Conservation (phyloP, 495 filamentous ascomycete genomes). For the Diplogelasinospora grovesii region DNA sequence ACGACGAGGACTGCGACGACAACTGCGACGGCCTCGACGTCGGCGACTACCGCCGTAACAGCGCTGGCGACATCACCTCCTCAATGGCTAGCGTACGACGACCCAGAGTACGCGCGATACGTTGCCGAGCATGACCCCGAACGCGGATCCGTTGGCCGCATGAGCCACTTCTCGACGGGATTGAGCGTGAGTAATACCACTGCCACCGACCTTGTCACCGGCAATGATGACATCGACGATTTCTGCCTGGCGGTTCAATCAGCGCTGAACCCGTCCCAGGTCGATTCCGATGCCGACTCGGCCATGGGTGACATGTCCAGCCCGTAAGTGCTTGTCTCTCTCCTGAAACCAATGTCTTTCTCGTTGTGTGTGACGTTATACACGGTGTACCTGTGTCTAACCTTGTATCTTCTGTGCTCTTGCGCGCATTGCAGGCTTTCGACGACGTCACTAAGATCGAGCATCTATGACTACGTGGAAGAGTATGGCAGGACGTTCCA, state of each 20-base stretch:
- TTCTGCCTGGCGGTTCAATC: background rate
- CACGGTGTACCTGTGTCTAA: too few relatives aligned
- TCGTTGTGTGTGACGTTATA: too few relatives aligned
- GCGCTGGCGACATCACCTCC: too few relatives aligned
- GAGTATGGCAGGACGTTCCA: conserved; percentile 32
- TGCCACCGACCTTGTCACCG: background rate
- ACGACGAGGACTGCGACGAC: too few relatives aligned
- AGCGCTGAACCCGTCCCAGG: conserved; percentile 5
- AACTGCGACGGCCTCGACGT: too few relatives aligned
- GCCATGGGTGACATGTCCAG: conserved; percentile 6
- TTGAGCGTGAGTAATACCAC: conserved; percentile 7
- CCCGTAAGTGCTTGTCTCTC: conserved; percentile 2
- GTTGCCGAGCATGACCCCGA: conserved; percentile 6
- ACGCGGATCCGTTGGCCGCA: background rate
- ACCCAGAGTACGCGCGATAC: background rate
- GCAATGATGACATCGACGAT: background rate
- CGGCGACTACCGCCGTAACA: too few relatives aligned
- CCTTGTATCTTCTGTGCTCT: too few relatives aligned
- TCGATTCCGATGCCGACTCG: conserved; percentile 8
- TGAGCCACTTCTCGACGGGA: conserved; percentile 1
- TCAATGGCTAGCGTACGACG: too few relatives aligned
- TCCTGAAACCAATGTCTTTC: too few relatives aligned
- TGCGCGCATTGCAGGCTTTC: conserved; percentile 7
- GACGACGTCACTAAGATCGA: conserved; percentile 10
- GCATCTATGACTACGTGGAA: conserved; percentile 18